Base-by-base conservation (phyloP, 129 eudicot genomes). In the Centrapalus pauciflorus region DNA sequence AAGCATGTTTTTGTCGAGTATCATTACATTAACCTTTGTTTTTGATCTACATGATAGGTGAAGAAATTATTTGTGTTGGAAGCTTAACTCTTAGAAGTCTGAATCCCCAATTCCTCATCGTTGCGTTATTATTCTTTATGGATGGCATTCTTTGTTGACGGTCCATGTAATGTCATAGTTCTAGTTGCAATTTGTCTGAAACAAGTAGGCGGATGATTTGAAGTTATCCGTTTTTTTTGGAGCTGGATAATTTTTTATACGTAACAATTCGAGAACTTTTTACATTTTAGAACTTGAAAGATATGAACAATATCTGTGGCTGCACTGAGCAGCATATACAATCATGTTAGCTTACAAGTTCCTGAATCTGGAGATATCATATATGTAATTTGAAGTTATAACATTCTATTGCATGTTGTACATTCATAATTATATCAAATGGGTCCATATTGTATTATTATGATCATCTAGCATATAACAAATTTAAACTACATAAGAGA, bases 1-100 rank as follows among this genome's bases (percentile, higher is more conserved):
- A 7, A 56, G 25, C 14, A 16, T 41, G 41, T 63, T 45, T 66
- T 20, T 29, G 32, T 30, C 3, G 11, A 20, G 32, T 28, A 70
- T 41, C 25, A 8, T 28, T 19, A 58, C 25, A 8, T 28, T 19
- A 65, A 63, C 20, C 0, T 50, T 55, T 26, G 28, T 67, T 58
- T 26, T 14, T 61, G 2, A 41, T 75, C 13, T 37, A 28, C 16
- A 37, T 74, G 63, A 41, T 90, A 87, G 95, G 85, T 70, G 52
- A 87, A 87, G 82, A 81, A 32, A 68, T 64, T 81, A 73, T 83
- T 83, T n/a, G n/a, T n/a, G n/a, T n/a, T n/a, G n/a, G n/a, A n/a
- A n/a, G n/a, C n/a, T n/a, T n/a, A n/a, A n/a, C 33, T 38, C 14
- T 10, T 43, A 55, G 68, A 66, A 72, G 71, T 41, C 19, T 76